Conservation (phyloP, 257 asterid species). For the Solanum rostratum region DNA sequence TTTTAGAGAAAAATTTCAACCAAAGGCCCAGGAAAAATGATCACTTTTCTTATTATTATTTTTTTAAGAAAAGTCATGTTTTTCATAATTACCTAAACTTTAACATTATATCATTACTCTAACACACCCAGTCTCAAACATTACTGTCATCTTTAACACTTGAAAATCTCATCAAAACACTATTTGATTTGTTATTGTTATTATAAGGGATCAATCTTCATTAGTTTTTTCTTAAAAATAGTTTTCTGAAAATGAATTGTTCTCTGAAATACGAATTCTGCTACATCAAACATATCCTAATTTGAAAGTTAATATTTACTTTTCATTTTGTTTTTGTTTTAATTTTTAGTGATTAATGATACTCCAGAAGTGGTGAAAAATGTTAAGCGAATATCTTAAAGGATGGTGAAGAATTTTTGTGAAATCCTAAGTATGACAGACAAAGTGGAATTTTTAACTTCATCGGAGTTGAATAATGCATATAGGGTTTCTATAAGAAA, state of each 20-base stretch:
- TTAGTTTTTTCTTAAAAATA: background rate
- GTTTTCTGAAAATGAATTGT: background rate
- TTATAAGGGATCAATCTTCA: background rate
- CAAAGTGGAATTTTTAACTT: too few relatives aligned
- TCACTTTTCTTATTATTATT: background rate
- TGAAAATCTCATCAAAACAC: background rate
- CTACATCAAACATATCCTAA: background rate
- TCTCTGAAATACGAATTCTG: too few relatives aligned
- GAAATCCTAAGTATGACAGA: too few relatives aligned
- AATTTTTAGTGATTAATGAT: slow-evolving; percentile 24
- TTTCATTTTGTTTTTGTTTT: background rate
- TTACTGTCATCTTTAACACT: background rate
- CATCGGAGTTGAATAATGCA: too few relatives aligned
- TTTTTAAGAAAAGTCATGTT: too few relatives aligned
- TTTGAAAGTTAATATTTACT: background rate
- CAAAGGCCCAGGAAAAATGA: background rate
- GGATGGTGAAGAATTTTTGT: too few relatives aligned
- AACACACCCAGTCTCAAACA: background rate
- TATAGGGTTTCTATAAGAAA: too few relatives aligned
- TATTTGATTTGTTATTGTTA: background rate
- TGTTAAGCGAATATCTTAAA: background rate
- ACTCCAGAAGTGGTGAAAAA: slow-evolving; percentile 25
- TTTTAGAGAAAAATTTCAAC: background rate
- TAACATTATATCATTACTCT: background rate
- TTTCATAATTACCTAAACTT: background rate